phyloP scores from a whole-genome alignment of 768 basidiomycete genomes.

The Jaapia argillacea region DNA sequence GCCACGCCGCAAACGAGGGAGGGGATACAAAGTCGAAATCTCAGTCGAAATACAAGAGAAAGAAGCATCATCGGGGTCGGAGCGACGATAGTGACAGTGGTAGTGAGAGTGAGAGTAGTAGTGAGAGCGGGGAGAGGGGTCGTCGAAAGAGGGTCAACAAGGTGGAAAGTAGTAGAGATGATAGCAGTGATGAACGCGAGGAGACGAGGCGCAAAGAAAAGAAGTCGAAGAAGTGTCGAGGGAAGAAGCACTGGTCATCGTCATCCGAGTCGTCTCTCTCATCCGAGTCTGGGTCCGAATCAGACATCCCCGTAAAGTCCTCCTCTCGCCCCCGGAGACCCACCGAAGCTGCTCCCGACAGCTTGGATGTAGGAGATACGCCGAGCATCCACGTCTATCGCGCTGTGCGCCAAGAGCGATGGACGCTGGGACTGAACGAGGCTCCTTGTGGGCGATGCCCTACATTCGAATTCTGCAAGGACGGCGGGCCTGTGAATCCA shows the following conservation, averaged over 20 bases:
- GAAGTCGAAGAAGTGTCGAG: constrained; percentile 3
- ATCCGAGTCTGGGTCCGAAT: constrained; percentile 6
- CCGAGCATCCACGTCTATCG: constrained; percentile 67
- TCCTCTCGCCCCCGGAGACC: constrained; percentile 11
- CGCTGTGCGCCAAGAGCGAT: constrained; percentile 58
- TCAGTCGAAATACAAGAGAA: constrained; percentile 24
- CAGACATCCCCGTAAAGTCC: constrained; percentile 8
- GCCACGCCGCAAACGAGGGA: no score
- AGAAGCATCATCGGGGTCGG: constrained; percentile 15
- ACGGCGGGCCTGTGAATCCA: constrained; percentile 68
- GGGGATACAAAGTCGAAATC: constrained; percentile 15
- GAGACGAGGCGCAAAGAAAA: constrained; percentile 7
- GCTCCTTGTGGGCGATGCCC: constrained; percentile 87
- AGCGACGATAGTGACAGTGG: constrained; percentile 2
- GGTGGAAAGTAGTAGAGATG: not conserved
- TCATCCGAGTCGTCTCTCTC: no score
- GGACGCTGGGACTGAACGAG: constrained; percentile 60
- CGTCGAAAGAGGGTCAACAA: constrained; percentile 3
- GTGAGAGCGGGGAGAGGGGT: constrained; percentile 7
- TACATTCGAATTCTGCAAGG: constrained; percentile 82
- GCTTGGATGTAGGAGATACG: constrained; percentile 16
- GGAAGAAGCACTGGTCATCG: no score
- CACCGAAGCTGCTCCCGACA: constrained; percentile 40
- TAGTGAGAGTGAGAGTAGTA: constrained; percentile 4
- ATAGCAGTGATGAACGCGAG: constrained; percentile 3